Conservation (phyloP, 73 alveolate genomes). For the Durusdinium trenchii region DNA sequence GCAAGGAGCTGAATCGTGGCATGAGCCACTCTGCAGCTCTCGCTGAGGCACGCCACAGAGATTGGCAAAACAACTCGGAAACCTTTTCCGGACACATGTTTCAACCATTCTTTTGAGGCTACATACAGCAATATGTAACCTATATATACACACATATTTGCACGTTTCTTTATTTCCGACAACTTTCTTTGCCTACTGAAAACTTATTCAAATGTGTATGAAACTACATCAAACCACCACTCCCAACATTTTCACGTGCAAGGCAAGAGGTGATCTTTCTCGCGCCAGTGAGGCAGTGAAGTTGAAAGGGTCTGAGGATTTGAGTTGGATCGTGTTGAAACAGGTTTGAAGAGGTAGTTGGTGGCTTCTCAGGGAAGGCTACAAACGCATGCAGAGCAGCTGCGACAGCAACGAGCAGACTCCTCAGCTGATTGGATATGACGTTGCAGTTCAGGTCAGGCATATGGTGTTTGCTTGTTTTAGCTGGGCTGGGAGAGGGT, state of each 20-base stretch:
- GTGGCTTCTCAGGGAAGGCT: constrained; percentile 12
- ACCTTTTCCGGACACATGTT: no score
- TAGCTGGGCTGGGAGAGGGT: no score
- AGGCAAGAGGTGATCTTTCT: constrained; percentile 64
- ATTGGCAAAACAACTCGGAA: not conserved
- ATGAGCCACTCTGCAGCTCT: constrained; percentile 91
- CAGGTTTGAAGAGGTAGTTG: not conserved
- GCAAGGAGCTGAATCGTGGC: constrained; percentile 77
- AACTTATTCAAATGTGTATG: not conserved
- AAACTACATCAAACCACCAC: no score
- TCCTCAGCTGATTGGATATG: no score
- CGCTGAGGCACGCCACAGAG: constrained; percentile 45
- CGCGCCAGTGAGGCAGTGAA: constrained; percentile 87
- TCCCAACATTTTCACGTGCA: not conserved
- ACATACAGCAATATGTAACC: not conserved
- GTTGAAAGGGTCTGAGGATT: not conserved
- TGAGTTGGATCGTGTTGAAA: not conserved
- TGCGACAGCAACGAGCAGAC: constrained; percentile 67
- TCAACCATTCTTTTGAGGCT: no score
- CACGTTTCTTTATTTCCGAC: no score
- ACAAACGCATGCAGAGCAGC: constrained; percentile 72
- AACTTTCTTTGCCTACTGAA: no score
- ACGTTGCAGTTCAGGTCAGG: no score
- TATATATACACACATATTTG: not conserved
- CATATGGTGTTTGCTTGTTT: no score